These are phyloP conservation scores for Jacaranda copaia DNA, from an alignment of 257 asterid genomes.

Conservation along the genomic window DNA sequence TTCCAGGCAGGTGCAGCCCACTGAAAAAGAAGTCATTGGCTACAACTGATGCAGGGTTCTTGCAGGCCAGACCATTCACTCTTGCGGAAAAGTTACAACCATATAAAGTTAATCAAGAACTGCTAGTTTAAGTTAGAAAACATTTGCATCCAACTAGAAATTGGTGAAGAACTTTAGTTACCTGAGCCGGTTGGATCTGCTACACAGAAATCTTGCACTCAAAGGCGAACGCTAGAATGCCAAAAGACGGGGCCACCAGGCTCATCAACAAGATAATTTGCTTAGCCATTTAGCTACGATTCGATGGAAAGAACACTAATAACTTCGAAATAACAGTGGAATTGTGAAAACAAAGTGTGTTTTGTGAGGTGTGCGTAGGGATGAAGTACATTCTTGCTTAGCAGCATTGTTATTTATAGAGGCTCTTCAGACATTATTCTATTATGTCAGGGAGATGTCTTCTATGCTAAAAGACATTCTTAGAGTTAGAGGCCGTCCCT, in stretches of 20 bases:
- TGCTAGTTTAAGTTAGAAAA: background rate
- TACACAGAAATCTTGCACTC: constrained; percentile 57
- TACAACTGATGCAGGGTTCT: constrained; percentile 37
- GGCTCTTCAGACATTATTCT: background rate
- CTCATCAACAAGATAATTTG: constrained; percentile 6
- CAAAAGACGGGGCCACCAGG: constrained; percentile 22
- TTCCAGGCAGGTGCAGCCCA: constrained; percentile 47
- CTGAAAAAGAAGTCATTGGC: constrained; percentile 48
- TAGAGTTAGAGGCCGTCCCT: too few relatives aligned
- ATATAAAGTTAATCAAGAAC: too few relatives aligned
- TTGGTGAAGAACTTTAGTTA: constrained; percentile 1
- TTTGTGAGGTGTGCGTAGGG: background rate
- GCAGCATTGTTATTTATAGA: constrained; percentile 29
- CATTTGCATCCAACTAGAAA: background rate
- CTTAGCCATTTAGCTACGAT: constrained; percentile 13
- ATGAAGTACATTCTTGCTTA: constrained; percentile 29
- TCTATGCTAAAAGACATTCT: too few relatives aligned
- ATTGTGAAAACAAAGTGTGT: background rate
- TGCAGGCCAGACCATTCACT: constrained; percentile 47
- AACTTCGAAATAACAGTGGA: background rate
- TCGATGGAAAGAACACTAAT: too few relatives aligned
- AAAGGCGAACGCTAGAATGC: constrained; percentile 41
- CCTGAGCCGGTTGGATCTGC: constrained; percentile 46
- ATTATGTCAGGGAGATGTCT: too few relatives aligned
- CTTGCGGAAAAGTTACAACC: constrained; percentile 39